These are phyloP conservation scores for Fragilariopsis cylindrus DNA, from an alignment of 108 stramenopile genomes.

Conservation along the genomic window DNA sequence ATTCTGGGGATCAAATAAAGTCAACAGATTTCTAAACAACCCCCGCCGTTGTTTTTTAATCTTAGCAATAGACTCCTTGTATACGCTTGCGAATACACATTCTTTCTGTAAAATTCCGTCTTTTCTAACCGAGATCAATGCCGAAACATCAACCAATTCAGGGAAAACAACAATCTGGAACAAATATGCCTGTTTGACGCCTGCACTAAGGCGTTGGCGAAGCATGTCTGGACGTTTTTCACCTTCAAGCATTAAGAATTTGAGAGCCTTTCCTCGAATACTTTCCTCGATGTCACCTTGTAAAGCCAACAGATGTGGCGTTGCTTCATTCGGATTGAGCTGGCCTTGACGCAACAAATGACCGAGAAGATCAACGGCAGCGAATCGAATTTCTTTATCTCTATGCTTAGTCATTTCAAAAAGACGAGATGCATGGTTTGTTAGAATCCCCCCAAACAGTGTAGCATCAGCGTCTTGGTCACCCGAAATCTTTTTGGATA, in stretches of 20 bases:
- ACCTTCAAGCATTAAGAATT: conserved; percentile 73
- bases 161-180: conserved; percentile 73
- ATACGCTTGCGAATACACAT: conserved; percentile 82
- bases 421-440: conserved; percentile 68
- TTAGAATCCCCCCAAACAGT: conserved; percentile 79
- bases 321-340: conserved; percentile 85
- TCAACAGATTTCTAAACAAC: conserved; percentile 58
- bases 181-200: conserved; percentile 68
- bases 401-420: conserved; percentile 67
- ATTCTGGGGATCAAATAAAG: conserved; percentile 43
- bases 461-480: conserved; percentile 89
- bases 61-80: conserved; percentile 70
- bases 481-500: conserved; percentile 79
- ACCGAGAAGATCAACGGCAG: conserved; percentile 73
- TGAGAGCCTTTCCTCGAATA: conserved; percentile 71
- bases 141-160: conserved; percentile 51
- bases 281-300: conserved; percentile 82
- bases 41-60: conserved; percentile 72
- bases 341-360: conserved; percentile 89
- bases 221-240: conserved; percentile 89
- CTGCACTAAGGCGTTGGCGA: conserved; percentile 75
- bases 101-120: conserved; percentile 43
- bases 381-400: conserved; percentile 59
- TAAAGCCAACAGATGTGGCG: conserved; percentile 81
- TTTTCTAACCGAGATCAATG: conserved; percentile 47